Evolutionary conservation across 768 basidiomycete genomes (phyloP).

Genomic region (Boletus pseudopeckii): DNA sequence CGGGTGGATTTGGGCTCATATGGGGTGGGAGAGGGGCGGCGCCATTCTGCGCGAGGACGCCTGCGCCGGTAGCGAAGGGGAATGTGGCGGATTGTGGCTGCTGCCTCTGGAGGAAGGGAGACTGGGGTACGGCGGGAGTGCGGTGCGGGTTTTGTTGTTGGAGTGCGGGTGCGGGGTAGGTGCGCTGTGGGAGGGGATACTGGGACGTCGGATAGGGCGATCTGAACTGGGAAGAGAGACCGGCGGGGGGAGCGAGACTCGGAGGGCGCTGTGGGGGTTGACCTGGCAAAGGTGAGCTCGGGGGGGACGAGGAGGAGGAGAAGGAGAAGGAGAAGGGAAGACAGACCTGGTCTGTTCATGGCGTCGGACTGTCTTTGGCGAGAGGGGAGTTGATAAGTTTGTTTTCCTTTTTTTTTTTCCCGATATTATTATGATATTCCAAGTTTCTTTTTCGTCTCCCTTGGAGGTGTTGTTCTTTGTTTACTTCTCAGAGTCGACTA

Average conservation of each 20-base stretch:
- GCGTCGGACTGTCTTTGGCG: background rate
- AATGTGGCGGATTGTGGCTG: constrained; percentile 43
- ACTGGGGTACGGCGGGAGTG: constrained; percentile 53
- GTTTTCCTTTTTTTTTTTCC: constrained; percentile 12
- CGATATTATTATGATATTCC: constrained; percentile 1
- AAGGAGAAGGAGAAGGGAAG: constrained; percentile 2
- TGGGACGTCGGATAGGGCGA: constrained; percentile 42
- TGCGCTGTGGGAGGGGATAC: constrained; percentile 29
- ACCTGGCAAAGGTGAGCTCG: constrained; percentile 42
- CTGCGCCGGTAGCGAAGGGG: constrained; percentile 48
- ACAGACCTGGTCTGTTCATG: constrained; percentile 64
- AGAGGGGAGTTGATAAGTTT: constrained; percentile 3
- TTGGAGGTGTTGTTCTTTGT: constrained; percentile 27
- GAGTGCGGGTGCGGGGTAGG: constrained; percentile 40
- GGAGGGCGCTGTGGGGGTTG: constrained; percentile 83
- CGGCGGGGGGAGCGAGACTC: constrained; percentile 63
- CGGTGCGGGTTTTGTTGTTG: constrained; percentile 60
- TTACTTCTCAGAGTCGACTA: constrained; percentile 14
- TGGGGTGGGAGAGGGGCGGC: constrained; percentile 54
- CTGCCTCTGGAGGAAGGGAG: constrained; percentile 63
- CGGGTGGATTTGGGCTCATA: constrained; percentile 47
- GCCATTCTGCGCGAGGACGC: constrained; percentile 55
- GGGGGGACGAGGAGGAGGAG: background rate
- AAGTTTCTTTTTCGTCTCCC: constrained; percentile 10
- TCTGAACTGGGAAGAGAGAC: constrained; percentile 63